A percentile compares a stretch with the other conserved stretches of the same genome.
phyloP scores from a whole-genome alignment of 169 alveolate genomes.

The Eimeria acervulina region DNA sequence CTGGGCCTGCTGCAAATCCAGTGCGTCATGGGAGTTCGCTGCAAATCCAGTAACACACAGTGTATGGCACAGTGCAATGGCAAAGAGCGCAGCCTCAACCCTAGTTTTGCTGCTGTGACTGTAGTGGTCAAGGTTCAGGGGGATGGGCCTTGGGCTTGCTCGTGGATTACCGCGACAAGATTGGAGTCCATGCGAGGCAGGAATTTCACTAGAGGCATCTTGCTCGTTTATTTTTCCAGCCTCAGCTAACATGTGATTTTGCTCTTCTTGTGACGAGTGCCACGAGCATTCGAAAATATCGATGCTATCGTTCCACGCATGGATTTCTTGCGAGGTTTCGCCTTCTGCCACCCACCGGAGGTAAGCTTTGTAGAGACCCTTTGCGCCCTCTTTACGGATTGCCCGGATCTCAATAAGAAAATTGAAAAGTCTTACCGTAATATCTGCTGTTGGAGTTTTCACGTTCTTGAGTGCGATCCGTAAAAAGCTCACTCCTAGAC shows the following conservation, averaged over 20 bases:
- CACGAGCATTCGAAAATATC: constrained; percentile 47
- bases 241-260: constrained; percentile 25
- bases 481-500: constrained; percentile 23
- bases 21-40: background rate
- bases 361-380: constrained; percentile 13
- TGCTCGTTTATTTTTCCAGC: constrained; percentile 4
- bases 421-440: background rate
- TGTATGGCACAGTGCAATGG: background rate
- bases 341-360: constrained; percentile 39
- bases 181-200: background rate
- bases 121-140: background rate
- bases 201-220: background rate
- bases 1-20: constrained; percentile 27
- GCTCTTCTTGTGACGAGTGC: constrained; percentile 69
- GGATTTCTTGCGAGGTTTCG: background rate
- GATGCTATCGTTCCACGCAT: constrained; percentile 19
- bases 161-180: constrained; percentile 20
- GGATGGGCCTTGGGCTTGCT: background rate
- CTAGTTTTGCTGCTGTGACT: background rate
- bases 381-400: constrained; percentile 26
- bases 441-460: constrained; percentile 38
- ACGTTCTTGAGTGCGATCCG: background rate
- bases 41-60: background rate
- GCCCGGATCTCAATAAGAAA: background rate
- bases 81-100: background rate